Percentiles rank a stretch among this genome's conserved stretches.
Conservation (phyloP, 805 yeast species). For the Pichia exigua region DNA sequence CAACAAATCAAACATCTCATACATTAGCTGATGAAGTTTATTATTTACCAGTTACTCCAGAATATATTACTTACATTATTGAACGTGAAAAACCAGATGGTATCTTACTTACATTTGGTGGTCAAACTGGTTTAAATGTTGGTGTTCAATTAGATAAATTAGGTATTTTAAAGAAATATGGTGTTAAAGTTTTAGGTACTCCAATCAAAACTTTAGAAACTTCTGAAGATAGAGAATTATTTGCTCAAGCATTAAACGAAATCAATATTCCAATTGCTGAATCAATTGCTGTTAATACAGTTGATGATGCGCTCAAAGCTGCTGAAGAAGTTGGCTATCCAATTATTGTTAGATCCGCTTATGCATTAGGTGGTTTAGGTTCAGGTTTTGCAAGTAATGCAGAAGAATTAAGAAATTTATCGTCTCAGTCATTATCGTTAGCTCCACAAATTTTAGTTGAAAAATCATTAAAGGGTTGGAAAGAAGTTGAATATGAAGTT, state of each 20-base stretch:
- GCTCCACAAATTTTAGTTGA: slow-evolving; percentile 96
- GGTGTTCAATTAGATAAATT: slow-evolving; percentile 91
- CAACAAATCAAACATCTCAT: slow-evolving; percentile 94
- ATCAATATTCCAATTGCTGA: slow-evolving; percentile 95
- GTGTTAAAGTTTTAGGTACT: slow-evolving; percentile 93
- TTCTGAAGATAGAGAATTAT: slow-evolving; percentile 95
- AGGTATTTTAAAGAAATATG: slow-evolving; percentile 88
- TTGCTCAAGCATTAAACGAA: slow-evolving; percentile 91
- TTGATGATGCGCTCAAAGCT: slow-evolving; percentile 89
- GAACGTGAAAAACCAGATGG: slow-evolving; percentile 97
- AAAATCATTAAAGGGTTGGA: slow-evolving; percentile 97
- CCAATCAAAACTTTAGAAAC: slow-evolving; percentile 94
- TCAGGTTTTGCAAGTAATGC: slow-evolving; percentile 90
- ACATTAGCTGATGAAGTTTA: slow-evolving; percentile 92
- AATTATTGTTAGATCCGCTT: slow-evolving; percentile 94
- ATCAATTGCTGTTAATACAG: slow-evolving; percentile 89
- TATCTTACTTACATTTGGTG: slow-evolving; percentile 92
- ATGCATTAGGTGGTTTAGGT: slow-evolving; percentile 95
- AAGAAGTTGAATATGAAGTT: slow-evolving; percentile 97
- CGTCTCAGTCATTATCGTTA: slow-evolving; percentile 80
- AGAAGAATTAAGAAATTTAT: slow-evolving; percentile 75
- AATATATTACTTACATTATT: slow-evolving; percentile 88
- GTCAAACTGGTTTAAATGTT: slow-evolving; percentile 95
- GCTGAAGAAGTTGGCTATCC: slow-evolving; percentile 89
- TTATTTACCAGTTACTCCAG: slow-evolving; percentile 94